Evolutionary conservation across 1,284 basidiomycete species (phyloP).

Genomic region (Ustilago sp.): DNA sequence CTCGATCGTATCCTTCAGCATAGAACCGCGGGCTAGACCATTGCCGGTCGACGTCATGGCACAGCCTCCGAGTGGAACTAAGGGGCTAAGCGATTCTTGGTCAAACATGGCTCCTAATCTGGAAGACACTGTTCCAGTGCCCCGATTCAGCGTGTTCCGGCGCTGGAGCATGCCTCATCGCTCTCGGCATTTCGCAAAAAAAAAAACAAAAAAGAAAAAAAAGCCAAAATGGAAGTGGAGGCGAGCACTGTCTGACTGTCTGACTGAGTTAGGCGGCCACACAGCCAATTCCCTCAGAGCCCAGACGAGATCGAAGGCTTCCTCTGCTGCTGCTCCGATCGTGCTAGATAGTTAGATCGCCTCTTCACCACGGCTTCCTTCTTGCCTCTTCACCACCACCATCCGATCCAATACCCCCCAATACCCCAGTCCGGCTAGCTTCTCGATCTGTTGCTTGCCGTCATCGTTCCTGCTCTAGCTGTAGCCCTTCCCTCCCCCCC

Average conservation of each 20-base stretch:
- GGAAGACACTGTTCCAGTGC: constrained; percentile 24
- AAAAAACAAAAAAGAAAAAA: too few species aligned
- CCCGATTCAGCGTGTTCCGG: not conserved
- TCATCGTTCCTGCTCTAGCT: constrained; percentile 7
- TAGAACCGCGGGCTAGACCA: constrained; percentile 8
- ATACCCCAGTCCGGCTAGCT: constrained; percentile 15
- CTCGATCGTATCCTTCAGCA: too few species aligned
- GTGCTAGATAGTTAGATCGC: not conserved
- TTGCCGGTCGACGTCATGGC: constrained; percentile 37
- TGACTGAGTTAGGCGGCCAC: not conserved
- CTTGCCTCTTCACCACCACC: constrained; percentile 28
- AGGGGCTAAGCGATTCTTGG: constrained; percentile 11
- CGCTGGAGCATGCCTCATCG: constrained; percentile 11
- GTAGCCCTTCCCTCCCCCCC: not conserved
- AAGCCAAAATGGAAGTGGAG: not conserved
- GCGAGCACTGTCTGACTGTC: not conserved
- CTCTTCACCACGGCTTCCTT: not conserved
- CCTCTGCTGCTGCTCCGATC: constrained; percentile 1
- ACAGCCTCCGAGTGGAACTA: constrained; percentile 15
- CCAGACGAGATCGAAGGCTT: constrained; percentile 2
- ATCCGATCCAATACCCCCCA: constrained; percentile 30
- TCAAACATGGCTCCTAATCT: constrained; percentile 14
- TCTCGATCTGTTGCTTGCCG: constrained; percentile 4
- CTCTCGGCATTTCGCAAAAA: constrained; percentile 21
- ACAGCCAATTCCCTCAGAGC: not conserved